Evolutionary conservation across 176 grass and related monocot species (phyloP), one percentile per base, ranked within the genome.

Genomic region (Lolium perenne): DNA sequence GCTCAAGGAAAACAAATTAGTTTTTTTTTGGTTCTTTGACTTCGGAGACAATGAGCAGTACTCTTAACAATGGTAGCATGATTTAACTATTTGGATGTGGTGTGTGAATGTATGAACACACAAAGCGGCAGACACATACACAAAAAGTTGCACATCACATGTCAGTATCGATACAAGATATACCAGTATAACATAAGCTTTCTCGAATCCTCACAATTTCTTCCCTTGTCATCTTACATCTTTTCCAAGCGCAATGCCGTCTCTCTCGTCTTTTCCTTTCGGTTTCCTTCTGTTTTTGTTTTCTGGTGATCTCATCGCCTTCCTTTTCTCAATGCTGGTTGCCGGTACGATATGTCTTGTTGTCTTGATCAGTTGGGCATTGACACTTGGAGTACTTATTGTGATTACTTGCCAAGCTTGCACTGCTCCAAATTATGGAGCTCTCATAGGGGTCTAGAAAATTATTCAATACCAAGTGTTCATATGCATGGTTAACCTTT

Each of bases 201-300:
- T 71, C 53, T 84, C 17, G 21, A 84, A 62, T 84, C 50, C 41
- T 17, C 60, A 25, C 60, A 87, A 59, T 87, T 84, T 62, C 69
- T 77, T 84, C 26, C 0, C 15, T 87, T 91, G 76, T 84, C 89
- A 60, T 60, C 89, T 80, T 74, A 61, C 80, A 74, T 82, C 43
- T 81, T 87, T 84, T 91, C 81, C 69, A 54, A 61, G 89, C 70
- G 85, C 89, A 81, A 91, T 61, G 85, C 85, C 82, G 60, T 84
- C 89, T 56, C 69, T 74, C 81, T 84, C 69, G 81, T 88, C 85
- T 72, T 88, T 85, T 77, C 76, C 82, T 81, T 81, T 64, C 72
- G 29, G 72, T 86, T 85, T 81, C 77, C 17, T 86, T 85, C 82
- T 43, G 41, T 88, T 80, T 85, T 91, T 85, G 61, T 88, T 85